phyloP scores from a whole-genome alignment of 306 rosid genomes.

The Castanea sativa region DNA sequence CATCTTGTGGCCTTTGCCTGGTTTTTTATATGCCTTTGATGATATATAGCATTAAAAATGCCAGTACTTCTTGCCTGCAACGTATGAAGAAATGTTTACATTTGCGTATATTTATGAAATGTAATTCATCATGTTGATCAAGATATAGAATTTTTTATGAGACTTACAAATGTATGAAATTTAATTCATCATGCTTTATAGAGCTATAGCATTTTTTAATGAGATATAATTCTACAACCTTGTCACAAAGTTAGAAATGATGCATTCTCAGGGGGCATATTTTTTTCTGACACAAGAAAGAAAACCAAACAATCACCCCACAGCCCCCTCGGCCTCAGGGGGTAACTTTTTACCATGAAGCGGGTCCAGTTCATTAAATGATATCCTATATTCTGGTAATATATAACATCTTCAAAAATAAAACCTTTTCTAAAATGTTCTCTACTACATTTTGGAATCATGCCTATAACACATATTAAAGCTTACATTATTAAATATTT shows the following conservation, averaged over 20 bases:
- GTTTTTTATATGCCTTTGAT: neutral
- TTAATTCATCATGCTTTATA: neutral
- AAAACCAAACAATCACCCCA: neutral
- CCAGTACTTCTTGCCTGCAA: neutral
- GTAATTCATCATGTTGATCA: too few relatives aligned
- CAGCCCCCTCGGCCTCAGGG: too few relatives aligned
- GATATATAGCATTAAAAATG: neutral
- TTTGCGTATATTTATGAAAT: neutral
- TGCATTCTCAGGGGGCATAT: neutral
- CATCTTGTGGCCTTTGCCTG: neutral
- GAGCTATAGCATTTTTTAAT: neutral
- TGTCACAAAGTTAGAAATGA: neutral
- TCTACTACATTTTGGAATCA: neutral
- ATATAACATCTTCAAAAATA: neutral
- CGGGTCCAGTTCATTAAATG: neutral
- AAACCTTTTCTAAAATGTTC: neutral
- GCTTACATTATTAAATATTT: neutral
- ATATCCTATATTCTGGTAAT: neutral
- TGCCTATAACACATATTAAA: neutral
- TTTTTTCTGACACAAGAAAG: neutral
- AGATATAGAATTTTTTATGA: too few relatives aligned
- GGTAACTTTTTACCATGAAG: neutral
- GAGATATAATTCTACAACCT: neutral
- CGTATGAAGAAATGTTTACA: neutral
- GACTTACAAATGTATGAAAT: too few relatives aligned